Conservation (phyloP, 148 eudicot species). For the Rhododendron simsii region DNA sequence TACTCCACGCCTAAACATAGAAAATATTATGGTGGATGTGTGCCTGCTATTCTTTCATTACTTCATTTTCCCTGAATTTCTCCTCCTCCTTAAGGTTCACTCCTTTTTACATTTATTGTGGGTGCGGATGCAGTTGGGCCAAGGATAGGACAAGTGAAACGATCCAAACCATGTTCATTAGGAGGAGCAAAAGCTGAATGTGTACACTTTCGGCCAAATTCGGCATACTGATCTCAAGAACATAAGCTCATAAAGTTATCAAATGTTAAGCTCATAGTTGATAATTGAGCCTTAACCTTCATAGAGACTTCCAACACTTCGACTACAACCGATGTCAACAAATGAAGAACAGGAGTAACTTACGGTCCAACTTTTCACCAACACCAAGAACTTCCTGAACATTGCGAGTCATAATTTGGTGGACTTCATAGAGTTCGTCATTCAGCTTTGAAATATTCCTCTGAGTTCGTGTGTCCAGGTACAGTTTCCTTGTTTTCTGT, state of each 20-base stretch:
- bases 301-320: background rate
- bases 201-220: background rate
- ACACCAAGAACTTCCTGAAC: conserved; percentile 99
- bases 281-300: background rate
- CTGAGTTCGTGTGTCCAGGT: conserved; percentile 91
- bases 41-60: background rate
- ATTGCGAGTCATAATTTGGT: conserved; percentile 97
- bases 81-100: background rate
- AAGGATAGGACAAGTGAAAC: background rate
- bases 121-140: background rate
- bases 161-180: background rate
- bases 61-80: background rate
- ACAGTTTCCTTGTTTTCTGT: conserved; percentile 85
- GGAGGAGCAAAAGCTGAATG: background rate
- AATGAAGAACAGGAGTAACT: conserved; percentile 26
- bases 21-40: background rate
- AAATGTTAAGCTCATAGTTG: background rate
- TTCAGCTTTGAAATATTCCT: conserved; percentile 87
- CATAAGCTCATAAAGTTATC: background rate
- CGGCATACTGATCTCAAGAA: background rate
- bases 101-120: background rate
- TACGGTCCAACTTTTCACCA: conserved; percentile 99
- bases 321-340: background rate
- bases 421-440: conserved; percentile 96
- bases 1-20: background rate